Base-by-base conservation (phyloP, 2,329 filamentous ascomycete genomes). In the Pseudopithomyces chartarum region DNA sequence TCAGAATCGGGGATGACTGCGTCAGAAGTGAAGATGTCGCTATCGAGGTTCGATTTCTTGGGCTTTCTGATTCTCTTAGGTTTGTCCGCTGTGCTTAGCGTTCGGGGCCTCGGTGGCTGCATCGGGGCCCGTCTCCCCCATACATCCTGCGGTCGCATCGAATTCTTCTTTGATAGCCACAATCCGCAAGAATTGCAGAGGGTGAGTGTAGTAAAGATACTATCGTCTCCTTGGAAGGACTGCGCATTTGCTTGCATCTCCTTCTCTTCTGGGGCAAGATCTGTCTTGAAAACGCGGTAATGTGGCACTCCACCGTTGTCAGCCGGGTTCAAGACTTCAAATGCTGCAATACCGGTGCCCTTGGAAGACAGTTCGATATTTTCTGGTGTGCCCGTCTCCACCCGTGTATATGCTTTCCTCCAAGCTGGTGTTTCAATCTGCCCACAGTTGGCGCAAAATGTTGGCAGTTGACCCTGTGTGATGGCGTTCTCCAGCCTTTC, bases 161-260 rank as follows among this genome's bases (percentile, higher is more conserved):
- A 84, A 69, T 90, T 92, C 76, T 90, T 92, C 70, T 97, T 98
- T 58, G 88, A 87, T 65, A 99, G 88, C 92, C 92, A 99, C 40
- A 99, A 87, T 17, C 95, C 95, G 73, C 95, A 99, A 56, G 94
- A 92, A 73, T 99, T 99, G 81, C 95, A 99, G 36, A 98, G 84
- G 26, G 90, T 83, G 54, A 91, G 84, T 65, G 91, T 85, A 43
- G 84, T 84, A 82, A 90, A 97, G 39, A 73, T 70, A 12, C 72
- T 64, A 54, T 69, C 62, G 26, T 29, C 26, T 29, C 26, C 26
- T 5, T 4, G 4, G 26, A 5, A 29, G 4, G 26, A 29, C 26
- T 29, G 26, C 8, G 26, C 26, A 29, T 29, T 29, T 29, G 26
- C 26, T 19, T 40, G 15, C n/a, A 17, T 40, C 59, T 84, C 82